A percentile compares a stretch with the other conserved stretches of the same genome.
Conservation (phyloP, 768 basidiomycete genomes). For the Tephrocybe sp. region DNA sequence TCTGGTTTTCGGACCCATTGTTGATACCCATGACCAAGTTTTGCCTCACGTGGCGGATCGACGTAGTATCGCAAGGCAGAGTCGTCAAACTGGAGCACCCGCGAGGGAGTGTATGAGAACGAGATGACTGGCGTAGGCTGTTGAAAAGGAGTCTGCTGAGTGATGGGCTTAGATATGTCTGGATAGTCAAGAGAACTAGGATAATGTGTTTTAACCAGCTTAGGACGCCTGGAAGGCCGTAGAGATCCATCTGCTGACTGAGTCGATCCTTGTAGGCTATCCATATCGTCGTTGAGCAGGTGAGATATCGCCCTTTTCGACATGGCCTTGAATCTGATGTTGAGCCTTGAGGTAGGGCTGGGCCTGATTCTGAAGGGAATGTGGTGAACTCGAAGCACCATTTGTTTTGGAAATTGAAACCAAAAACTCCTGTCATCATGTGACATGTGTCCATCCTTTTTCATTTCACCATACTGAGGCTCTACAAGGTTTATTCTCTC, state of each 20-base stretch:
- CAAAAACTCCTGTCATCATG: too few species aligned
- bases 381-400: too few species aligned
- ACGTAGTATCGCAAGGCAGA: slow-evolving; percentile 72
- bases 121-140: slow-evolving; percentile 67
- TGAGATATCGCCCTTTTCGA: slow-evolving; percentile 19
- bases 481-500: too few species aligned
- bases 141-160: slow-evolving; percentile 52
- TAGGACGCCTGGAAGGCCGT: neutral
- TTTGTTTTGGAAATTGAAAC: too few species aligned
- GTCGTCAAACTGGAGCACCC: slow-evolving; percentile 62
- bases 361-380: too few species aligned
- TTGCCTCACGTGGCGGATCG: slow-evolving; percentile 63
- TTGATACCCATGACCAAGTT: slow-evolving; percentile 72
- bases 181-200: slow-evolving; percentile 18
- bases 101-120: slow-evolving; percentile 67
- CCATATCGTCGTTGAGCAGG: slow-evolving; percentile 7
- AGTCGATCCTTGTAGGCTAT: neutral
- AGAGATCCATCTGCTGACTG: slow-evolving; percentile 1
- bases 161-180: slow-evolving; percentile 12
- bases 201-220: neutral
- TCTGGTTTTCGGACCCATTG: slow-evolving; percentile 70
- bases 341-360: too few species aligned
- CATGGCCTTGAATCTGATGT: slow-evolving; percentile 5
- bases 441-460: too few species aligned
- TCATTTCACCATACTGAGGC: too few species aligned